These are phyloP conservation scores for Gracilariopsis chorda DNA, from an alignment of 23 red algal species.

Conservation along the genomic window DNA sequence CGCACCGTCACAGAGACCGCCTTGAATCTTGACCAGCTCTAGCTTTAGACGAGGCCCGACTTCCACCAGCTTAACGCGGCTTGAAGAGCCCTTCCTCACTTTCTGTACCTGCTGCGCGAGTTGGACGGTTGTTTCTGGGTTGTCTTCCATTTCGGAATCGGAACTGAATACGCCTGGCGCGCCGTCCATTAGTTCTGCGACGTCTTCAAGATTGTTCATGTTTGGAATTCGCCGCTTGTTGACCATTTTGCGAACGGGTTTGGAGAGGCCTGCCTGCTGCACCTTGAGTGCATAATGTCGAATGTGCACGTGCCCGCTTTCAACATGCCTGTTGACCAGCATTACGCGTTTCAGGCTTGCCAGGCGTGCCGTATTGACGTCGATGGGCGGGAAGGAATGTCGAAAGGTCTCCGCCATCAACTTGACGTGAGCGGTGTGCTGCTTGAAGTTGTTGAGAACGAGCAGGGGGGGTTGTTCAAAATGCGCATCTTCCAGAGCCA, in stretches of 20 bases:
- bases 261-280: slow-evolving; percentile 75
- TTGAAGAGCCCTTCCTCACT: slow-evolving; percentile 22
- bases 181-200: slow-evolving; percentile 72
- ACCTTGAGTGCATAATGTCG: slow-evolving; percentile 86
- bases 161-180: slow-evolving; percentile 68
- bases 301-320: slow-evolving; percentile 34
- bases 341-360: slow-evolving; percentile 68
- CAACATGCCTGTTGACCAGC: slow-evolving; percentile 75
- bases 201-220: slow-evolving; percentile 60
- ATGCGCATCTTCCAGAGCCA: slow-evolving; percentile 35
- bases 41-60: slow-evolving; percentile 82
- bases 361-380: slow-evolving; percentile 27
- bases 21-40: slow-evolving; percentile 75
- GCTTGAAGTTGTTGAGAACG: slow-evolving; percentile 74
- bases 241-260: slow-evolving; percentile 78
- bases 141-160: slow-evolving; percentile 85
- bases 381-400: slow-evolving; percentile 80
- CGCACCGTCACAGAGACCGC: slow-evolving; percentile 74
- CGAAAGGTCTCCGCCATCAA: slow-evolving; percentile 74
- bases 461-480: slow-evolving; percentile 81
- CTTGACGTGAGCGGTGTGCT: slow-evolving; percentile 24
- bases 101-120: slow-evolving; percentile 57
- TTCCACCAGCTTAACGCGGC: slow-evolving; percentile 78
- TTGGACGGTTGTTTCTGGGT: slow-evolving; percentile 15
- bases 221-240: slow-evolving; percentile 59